Evolutionary conservation across 371 early-diverging fungal species (phyloP).

Genomic region (Dinochytrium kinnereticum): DNA sequence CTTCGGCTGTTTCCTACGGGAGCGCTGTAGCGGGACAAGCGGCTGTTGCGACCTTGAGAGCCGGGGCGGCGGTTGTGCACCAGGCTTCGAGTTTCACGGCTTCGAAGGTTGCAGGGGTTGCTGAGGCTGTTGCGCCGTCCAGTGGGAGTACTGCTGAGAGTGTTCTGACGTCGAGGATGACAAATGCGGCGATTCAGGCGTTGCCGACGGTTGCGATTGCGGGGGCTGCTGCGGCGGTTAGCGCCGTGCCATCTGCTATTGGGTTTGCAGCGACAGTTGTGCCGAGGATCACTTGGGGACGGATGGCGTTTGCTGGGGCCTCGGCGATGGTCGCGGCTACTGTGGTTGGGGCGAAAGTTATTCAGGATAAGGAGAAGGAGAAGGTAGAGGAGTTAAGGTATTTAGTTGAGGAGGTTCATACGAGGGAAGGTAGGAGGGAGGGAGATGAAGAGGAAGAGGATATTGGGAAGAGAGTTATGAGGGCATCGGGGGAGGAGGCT

Average conservation of each 20-base stretch:
- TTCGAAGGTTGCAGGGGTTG: not conserved
- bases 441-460: not conserved
- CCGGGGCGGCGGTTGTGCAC: not conserved
- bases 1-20: not conserved
- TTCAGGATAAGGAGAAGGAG: not conserved
- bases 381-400: not conserved
- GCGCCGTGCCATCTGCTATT: slow-evolving; percentile 11
- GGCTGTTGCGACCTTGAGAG: not conserved
- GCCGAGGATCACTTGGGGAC: slow-evolving; percentile 23
- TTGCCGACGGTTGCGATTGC: slow-evolving; percentile 22
- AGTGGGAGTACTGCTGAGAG: not conserved
- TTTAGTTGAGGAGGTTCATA: not conserved
- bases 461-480: too few relatives aligned
- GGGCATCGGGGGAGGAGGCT: too few relatives aligned
- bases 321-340: slow-evolving; percentile 9
- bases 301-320: slow-evolving; percentile 18
- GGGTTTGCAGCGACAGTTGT: slow-evolving; percentile 16
- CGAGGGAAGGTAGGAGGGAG: not conserved
- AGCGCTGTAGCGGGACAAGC: not conserved
- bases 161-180: not conserved
- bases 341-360: slow-evolving; percentile 10
- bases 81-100: not conserved
- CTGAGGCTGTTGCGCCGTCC: not conserved
- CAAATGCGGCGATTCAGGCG: slow-evolving; percentile 16
- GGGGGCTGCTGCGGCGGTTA: slow-evolving; percentile 16